Percentiles rank a stretch among this genome's conserved stretches.
Evolutionary conservation across 1,284 basidiomycete genomes (phyloP).

Genomic region (Fomes fomentarius): DNA sequence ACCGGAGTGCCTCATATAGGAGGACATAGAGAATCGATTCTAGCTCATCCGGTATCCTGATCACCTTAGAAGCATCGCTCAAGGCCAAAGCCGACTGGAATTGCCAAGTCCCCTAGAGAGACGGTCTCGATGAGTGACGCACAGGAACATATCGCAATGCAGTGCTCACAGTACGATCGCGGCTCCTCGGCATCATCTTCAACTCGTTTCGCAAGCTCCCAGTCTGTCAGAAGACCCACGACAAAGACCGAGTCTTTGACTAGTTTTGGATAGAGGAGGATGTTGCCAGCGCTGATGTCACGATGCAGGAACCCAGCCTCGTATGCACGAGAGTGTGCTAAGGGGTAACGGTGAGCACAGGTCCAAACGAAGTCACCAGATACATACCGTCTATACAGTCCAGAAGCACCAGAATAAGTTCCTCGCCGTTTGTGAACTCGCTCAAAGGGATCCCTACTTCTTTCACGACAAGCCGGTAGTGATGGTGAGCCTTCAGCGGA

Average conservation of each 20-base stretch:
- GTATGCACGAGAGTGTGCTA: conserved; percentile 3
- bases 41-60: conserved; percentile 1
- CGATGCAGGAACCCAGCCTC: conserved; percentile 5
- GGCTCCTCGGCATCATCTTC: neutral
- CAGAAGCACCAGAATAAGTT: neutral
- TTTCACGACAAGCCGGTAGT: conserved; percentile 4
- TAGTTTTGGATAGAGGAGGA: neutral
- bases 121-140: no score
- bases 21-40: conserved; percentile 12
- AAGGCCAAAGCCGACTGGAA: neutral
- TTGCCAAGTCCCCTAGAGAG: conserved; percentile 2
- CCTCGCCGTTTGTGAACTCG: neutral
- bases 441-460: conserved; percentile 4
- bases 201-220: conserved; percentile 1
- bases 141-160: neutral
- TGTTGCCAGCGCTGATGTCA: conserved; percentile 15
- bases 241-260: neutral
- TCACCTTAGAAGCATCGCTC: neutral
- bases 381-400: conserved; percentile 1
- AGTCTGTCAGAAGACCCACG: conserved; percentile 7
- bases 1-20: neutral
- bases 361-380: neutral
- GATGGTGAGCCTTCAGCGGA: neutral
- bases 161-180: conserved; percentile 3
- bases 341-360: neutral